A percentile compares a stretch with the other conserved stretches of the same genome.
phyloP scores from a whole-genome alignment of 805 yeast genomes.

The Sugiyamaella marilandica region DNA sequence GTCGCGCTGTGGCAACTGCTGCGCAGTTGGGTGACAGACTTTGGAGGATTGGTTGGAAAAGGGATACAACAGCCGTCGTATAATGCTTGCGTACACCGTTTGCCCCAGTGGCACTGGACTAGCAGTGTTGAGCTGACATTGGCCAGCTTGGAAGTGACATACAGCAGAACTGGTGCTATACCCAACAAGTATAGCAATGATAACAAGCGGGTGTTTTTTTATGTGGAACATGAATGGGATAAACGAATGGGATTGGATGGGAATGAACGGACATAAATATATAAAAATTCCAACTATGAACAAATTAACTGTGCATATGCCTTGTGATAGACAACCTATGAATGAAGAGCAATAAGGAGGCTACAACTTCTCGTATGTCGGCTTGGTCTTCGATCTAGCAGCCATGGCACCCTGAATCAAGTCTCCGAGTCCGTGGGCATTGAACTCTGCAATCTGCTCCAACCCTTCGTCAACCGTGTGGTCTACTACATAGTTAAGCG shows the following conservation, averaged over 20 bases:
- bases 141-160: too few relatives aligned
- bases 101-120: too few relatives aligned
- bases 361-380: slow-evolving; percentile 27
- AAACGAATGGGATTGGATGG: neutral
- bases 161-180: too few relatives aligned
- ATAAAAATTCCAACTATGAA: neutral
- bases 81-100: too few relatives aligned
- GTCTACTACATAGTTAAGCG: slow-evolving; percentile 43
- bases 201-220: too few relatives aligned
- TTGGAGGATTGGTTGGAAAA: too few relatives aligned
- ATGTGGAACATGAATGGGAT: too few relatives aligned
- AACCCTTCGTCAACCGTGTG: slow-evolving; percentile 45
- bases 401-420: slow-evolving; percentile 30
- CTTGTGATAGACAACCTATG: neutral
- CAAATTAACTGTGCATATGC: neutral
- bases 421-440: slow-evolving; percentile 38
- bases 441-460: slow-evolving; percentile 49
- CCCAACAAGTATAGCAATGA: neutral
- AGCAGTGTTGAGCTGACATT: too few relatives aligned
- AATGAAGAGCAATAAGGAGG: neutral
- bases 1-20: too few relatives aligned
- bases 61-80: too few relatives aligned
- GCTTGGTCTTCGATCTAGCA: slow-evolving; percentile 28
- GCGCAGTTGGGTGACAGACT: too few relatives aligned
- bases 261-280: too few relatives aligned